These are phyloP conservation scores for Metrosideros polymorpha DNA, from an alignment of 441 rosid genomes.

Conservation along the genomic window DNA sequence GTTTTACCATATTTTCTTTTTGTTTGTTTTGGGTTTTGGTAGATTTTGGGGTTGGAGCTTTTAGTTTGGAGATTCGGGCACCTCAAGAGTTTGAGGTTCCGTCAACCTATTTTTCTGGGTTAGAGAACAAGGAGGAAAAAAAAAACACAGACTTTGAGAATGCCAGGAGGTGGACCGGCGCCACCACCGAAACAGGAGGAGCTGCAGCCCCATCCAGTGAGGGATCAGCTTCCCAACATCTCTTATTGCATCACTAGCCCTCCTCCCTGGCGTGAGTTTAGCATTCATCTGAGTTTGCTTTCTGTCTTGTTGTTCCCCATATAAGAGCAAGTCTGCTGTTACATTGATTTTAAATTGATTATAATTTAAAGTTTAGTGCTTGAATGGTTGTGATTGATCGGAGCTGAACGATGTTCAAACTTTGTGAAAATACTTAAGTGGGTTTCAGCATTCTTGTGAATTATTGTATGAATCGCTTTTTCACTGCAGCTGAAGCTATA, in stretches of 20 bases:
- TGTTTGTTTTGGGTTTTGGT: slow-evolving; percentile 4
- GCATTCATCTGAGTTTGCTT: not conserved
- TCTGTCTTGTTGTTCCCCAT: not conserved
- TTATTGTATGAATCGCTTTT: not conserved
- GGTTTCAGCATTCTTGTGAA: not conserved
- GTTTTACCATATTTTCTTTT: not conserved
- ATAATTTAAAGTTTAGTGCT: not conserved
- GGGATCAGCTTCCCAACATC: slow-evolving; percentile 56
- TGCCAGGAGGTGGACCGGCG: not conserved
- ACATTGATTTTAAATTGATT: not conserved
- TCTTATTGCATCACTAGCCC: slow-evolving; percentile 60
- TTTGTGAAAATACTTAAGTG: not conserved
- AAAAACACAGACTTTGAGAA: not conserved
- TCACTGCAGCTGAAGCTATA: slow-evolving; percentile 56
- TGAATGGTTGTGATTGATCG: not conserved
- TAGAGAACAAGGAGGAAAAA: not conserved
- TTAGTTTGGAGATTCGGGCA: slow-evolving; percentile 15
- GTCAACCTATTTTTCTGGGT: not conserved
- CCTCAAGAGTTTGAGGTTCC: slow-evolving; percentile 3
- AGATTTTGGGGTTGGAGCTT: slow-evolving; percentile 10
- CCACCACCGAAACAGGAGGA: slow-evolving; percentile 19
- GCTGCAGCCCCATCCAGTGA: slow-evolving; percentile 52
- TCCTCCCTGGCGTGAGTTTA: slow-evolving; percentile 53
- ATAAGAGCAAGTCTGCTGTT: not conserved
- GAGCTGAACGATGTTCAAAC: not conserved